Evolutionary conservation across 345 rosid species (phyloP).

Genomic region (Citrus sp.): DNA sequence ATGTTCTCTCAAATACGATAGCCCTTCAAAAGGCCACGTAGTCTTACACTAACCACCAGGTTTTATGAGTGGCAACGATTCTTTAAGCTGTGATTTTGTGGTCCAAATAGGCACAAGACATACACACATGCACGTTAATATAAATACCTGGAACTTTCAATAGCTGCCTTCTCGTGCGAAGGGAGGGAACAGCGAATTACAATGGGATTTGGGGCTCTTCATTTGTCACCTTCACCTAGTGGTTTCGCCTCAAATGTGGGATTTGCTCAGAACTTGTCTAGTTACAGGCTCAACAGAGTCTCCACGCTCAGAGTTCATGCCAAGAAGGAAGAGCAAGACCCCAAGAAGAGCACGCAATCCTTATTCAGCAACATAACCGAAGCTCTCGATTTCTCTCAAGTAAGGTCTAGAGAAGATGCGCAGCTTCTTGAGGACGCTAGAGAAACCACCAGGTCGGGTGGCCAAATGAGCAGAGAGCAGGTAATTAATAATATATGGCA

Average conservation of each 20-base stretch:
- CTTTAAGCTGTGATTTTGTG: not conserved
- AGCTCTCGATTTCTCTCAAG: conserved; percentile 82
- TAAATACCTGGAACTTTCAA: not conserved
- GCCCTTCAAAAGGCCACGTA: conserved; percentile 36
- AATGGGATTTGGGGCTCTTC: conserved; percentile 45
- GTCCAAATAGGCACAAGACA: not conserved
- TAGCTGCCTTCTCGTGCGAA: not conserved
- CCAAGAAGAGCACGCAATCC: conserved; percentile 54
- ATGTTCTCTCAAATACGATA: conserved; percentile 14
- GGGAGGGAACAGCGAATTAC: not conserved
- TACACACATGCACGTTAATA: not conserved
- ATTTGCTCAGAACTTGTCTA: conserved; percentile 19
- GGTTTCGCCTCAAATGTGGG: conserved; percentile 21
- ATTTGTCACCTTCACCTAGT: conserved; percentile 31
- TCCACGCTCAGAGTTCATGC: conserved; percentile 28
- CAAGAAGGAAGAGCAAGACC: conserved; percentile 32
- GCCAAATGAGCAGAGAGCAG: conserved; percentile 69
- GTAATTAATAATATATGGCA: conserved; percentile 13
- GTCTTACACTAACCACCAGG: conserved; percentile 29
- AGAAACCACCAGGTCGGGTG: conserved; percentile 65
- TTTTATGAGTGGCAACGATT: conserved; percentile 15
- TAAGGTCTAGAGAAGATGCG: conserved; percentile 75
- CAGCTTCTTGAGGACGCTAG: conserved; percentile 75
- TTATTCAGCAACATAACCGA: conserved; percentile 61
- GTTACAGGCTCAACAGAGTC: conserved; percentile 12